Conservation (phyloP, 139 green algal genomes). For the Ettlia oleoabundans region DNA sequence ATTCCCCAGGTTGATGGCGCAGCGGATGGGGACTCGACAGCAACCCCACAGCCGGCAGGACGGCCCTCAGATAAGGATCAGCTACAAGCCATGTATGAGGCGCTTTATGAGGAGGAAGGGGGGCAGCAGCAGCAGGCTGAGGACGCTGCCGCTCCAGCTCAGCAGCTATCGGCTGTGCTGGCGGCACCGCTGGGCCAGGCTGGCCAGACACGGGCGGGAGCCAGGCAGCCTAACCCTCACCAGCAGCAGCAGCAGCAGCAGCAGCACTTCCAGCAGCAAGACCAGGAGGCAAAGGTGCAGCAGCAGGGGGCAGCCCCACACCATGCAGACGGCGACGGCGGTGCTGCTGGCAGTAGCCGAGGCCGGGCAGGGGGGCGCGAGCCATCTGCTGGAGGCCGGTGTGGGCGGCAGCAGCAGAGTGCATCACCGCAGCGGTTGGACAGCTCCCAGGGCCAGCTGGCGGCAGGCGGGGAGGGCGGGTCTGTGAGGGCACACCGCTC, state of each 20-base stretch:
- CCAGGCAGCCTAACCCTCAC: not conserved
- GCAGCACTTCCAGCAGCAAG: not conserved
- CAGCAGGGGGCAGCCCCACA: not conserved
- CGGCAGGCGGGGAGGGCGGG: too few species aligned
- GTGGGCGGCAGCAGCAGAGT: too few species aligned
- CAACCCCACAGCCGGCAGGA: too few species aligned
- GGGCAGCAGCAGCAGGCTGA: not conserved
- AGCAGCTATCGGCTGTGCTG: not conserved
- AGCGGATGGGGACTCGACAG: too few species aligned
- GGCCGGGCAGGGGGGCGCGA: too few species aligned
- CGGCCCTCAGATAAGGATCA: too few species aligned
- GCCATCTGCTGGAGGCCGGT: not conserved
- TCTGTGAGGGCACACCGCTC: too few species aligned
- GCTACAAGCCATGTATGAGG: not conserved
- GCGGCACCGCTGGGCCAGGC: not conserved
- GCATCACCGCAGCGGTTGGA: too few species aligned
- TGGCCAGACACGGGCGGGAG: not conserved
- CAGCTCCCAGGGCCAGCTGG: too few species aligned
- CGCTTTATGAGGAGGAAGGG: not conserved
- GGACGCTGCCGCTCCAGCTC: not conserved
- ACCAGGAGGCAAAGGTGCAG: slow-evolving; percentile 8
- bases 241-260: slow-evolving; percentile 2
- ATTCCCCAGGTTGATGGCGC: slow-evolving; percentile 35
- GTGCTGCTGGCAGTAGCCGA: not conserved
- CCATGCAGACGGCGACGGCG: not conserved